phyloP scores from a whole-genome alignment of 352 stramenopile genomes.

The Pythium plurisporium region DNA sequence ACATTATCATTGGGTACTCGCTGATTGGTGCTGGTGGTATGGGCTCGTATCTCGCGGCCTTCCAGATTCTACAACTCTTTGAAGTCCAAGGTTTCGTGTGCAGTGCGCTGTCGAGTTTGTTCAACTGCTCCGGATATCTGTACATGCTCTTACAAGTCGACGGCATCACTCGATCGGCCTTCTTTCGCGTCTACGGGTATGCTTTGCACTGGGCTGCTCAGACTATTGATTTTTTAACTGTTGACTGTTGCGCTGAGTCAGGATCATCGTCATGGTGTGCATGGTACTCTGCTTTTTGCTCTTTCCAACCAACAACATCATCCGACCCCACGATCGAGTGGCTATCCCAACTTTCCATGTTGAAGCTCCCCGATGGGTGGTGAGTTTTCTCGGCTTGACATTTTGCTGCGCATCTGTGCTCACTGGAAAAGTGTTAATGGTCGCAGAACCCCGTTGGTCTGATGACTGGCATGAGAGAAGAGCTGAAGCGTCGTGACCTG shows the following conservation, averaged over 20 bases:
- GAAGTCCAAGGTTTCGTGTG: conserved; percentile 72
- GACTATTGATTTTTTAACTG: background rate
- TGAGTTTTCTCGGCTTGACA: conserved; percentile 28
- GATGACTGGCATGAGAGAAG: conserved; percentile 47
- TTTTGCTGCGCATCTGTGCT: no score
- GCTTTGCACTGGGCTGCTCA: background rate
- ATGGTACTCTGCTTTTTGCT: conserved; percentile 52
- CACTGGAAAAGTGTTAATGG: no score
- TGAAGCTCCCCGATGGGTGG: conserved; percentile 50
- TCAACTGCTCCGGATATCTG: conserved; percentile 83
- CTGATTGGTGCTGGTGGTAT: conserved; percentile 66
- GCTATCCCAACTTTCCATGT: conserved; percentile 45
- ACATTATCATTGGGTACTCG: conserved; percentile 67
- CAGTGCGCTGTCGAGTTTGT: conserved; percentile 76
- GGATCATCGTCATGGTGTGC: conserved; percentile 34
- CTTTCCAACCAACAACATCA: conserved; percentile 74
- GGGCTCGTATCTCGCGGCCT: conserved; percentile 69
- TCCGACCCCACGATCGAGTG: conserved; percentile 35
- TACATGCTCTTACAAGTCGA: conserved; percentile 77
- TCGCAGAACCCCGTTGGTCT: conserved; percentile 63
- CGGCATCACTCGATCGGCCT: conserved; percentile 35
- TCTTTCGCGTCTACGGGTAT: conserved; percentile 71
- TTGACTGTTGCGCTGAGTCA: background rate
- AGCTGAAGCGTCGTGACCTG: conserved; percentile 53
- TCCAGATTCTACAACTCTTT: conserved; percentile 80